phyloP scores from a whole-genome alignment of 768 basidiomycete genomes.

The Pleurotus salmoneostramineus region DNA sequence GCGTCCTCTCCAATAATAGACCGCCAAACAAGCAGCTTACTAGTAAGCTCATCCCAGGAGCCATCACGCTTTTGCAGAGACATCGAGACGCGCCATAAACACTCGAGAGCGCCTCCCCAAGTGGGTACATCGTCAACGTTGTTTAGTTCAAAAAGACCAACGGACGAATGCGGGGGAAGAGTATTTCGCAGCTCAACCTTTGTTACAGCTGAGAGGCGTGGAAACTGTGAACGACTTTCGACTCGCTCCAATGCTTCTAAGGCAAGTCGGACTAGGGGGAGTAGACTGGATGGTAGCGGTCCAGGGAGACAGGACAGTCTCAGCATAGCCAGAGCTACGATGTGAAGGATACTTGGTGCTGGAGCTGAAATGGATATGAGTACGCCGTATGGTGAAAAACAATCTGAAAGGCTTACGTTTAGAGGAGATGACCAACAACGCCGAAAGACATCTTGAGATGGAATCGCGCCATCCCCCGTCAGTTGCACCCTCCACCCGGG shows the following conservation, averaged over 20 bases:
- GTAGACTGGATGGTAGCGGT: constrained; percentile 19
- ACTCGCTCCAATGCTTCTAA: constrained; percentile 4
- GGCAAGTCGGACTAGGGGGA: constrained; percentile 24
- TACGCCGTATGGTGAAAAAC: background rate
- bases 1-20: constrained; percentile 34
- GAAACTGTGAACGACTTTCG: background rate
- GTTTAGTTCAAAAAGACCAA: constrained; percentile 30
- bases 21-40: constrained; percentile 55
- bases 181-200: background rate
- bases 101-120: constrained; percentile 53
- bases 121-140: constrained; percentile 22
- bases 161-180: constrained; percentile 28
- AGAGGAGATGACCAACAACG: constrained; percentile 29
- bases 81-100: constrained; percentile 56
- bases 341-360: constrained; percentile 8
- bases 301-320: constrained; percentile 32
- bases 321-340: constrained; percentile 23
- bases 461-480: constrained; percentile 58
- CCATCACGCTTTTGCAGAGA: constrained; percentile 17
- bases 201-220: constrained; percentile 10
- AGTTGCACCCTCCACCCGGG: constrained; percentile 51
- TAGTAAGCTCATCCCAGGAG: constrained; percentile 51
- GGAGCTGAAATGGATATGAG: constrained; percentile 14
- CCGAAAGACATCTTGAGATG: constrained; percentile 47
- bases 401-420: constrained; percentile 19